Base-by-base conservation (phyloP, 2,329 filamentous ascomycete species). In the Exophiala dermatitidis region DNA sequence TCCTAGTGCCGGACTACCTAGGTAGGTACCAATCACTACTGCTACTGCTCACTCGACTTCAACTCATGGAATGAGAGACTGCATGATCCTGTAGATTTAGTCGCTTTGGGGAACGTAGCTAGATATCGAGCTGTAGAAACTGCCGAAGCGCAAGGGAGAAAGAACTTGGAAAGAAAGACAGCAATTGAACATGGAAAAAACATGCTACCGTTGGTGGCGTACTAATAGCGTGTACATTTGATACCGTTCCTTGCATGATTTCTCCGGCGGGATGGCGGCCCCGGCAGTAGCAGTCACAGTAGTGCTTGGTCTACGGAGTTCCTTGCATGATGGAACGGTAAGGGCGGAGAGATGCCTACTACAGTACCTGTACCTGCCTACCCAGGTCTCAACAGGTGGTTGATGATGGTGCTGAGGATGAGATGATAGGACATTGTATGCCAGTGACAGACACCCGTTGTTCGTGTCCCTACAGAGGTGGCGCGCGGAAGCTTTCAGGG, bases 201-300 rank as follows among this genome's bases (percentile, higher is more conserved):
- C 34, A 7, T 7, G n/a, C 12, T 42, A 6, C 38, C 7, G 6
- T 8, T 2, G 12, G 26, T 6, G 38, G 26, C 6, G 38, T 8
- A 42, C 9, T 8, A 19, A 9, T 6, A 19, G 38, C 19, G 10
- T 6, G 7, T 59, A 59, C 48, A 52, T 54, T 49, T 59, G 57
- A 59, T 53, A 59, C 57, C 57, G 57, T 59, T 59, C 57, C 57
- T 59, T 59, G 57, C 57, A 57, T 48, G 31, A 19, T 19, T 19
- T 19, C 19, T n/a, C 47, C 19, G 50, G 10, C 28, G 46, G 46
- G 37, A 19, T 19, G 19, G 19, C 19, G 19, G 19, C 19, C 19
- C 19, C 19, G 19, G 19, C 19, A 19, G 19, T 19, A 19, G 19
- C 19, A 19, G 19, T 19, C 19, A 19, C 19, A 19, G 19, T 19